Base-by-base conservation (phyloP, 139 green algal genomes). In the Chlorella sp. region DNA sequence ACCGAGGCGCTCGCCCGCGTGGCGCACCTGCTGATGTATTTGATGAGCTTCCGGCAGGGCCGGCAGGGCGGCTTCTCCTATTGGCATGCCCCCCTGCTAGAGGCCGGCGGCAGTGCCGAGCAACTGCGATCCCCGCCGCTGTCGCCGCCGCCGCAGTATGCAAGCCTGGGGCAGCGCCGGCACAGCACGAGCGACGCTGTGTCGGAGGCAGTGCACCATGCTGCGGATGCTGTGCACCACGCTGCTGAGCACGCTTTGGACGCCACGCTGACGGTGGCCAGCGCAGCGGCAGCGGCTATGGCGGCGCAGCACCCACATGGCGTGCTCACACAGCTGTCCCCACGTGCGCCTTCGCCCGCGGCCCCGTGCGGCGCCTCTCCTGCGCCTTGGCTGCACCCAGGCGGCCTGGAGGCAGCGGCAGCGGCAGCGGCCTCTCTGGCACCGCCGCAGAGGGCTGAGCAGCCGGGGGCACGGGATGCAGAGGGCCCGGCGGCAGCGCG, bases 251-350 rank as follows among this genome's bases (percentile, higher is more conserved):
- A 90, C 16, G 90, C 86, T 12, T 34, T 92, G 79, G 90, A 92
- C 36, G 90, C 69, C 2, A 79, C 68, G 4, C 26, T 91, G 36
- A 30, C 66, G 1, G 78, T 88, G 11, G 61, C 86, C 37, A 69
- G 39, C 22, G 36, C 76, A 1, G 90, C 85, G 14, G 86, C 90
- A 11, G 90, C 90, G 1, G 75, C 53, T 0, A 68, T 88, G 34
- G 42, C 85, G 5, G 83, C 78, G 64, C 90, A 92, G 85, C 66
- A 92, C 86, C 90, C 90, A 0, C 79, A 92, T 48, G 86, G 87
- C 78, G 71, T 26, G 34, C 77, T 36, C 14, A 1, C 76, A 1
- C 75, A 76, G 76, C 86, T 86, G 76, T 77, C 86, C 3, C 86
- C 75, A 0, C 75, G 73, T n/a, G n/a, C 73, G n/a, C 5, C n/a